These are phyloP conservation scores for Endogone sp. DNA, from an alignment of 192 early-diverging fungal genomes.

Conservation along the genomic window DNA sequence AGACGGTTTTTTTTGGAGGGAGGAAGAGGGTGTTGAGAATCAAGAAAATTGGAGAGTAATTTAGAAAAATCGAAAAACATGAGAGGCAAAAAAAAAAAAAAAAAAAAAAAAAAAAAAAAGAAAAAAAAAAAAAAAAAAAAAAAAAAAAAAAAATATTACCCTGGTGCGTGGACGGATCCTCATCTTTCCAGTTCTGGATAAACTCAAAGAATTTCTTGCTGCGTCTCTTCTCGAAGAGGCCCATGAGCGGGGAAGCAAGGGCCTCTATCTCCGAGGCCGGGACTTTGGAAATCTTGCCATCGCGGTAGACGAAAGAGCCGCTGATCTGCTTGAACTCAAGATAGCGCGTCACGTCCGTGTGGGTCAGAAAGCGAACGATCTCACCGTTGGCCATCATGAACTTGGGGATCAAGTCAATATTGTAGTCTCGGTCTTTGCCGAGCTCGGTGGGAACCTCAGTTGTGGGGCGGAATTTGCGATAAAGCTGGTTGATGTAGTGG, in stretches of 20 bases:
- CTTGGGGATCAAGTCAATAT: constrained; percentile 98
- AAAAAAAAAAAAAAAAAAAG: not conserved
- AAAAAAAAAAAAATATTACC: constrained; percentile 7
- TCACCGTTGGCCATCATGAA: constrained; percentile 99
- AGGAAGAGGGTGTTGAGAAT: too few relatives aligned
- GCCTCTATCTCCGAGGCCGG: constrained; percentile 90
- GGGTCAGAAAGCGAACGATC: constrained; percentile 93
- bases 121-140: not conserved
- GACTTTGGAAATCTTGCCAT: constrained; percentile 92
- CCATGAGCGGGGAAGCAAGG: constrained; percentile 79
- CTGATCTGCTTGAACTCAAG: constrained; percentile 96
- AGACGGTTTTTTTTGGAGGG: not conserved
- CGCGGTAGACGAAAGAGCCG: constrained; percentile 89
- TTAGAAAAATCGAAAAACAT: too few relatives aligned
- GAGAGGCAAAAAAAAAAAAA: not conserved
- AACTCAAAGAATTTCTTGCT: constrained; percentile 95
- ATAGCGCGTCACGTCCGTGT: constrained; percentile 98
- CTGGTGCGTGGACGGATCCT: constrained; percentile 80
- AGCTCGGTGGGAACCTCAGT: constrained; percentile 43
- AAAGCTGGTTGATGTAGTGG: constrained; percentile 46
- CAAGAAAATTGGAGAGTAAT: too few relatives aligned
- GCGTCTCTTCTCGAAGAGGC: constrained; percentile 91
- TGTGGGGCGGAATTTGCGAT: constrained; percentile 62
- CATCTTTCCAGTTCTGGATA: constrained; percentile 85
- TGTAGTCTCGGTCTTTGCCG: constrained; percentile 86